Evolutionary conservation across 1,139 yeast species (phyloP).

Genomic region (Yamadazyma siamensis): DNA sequence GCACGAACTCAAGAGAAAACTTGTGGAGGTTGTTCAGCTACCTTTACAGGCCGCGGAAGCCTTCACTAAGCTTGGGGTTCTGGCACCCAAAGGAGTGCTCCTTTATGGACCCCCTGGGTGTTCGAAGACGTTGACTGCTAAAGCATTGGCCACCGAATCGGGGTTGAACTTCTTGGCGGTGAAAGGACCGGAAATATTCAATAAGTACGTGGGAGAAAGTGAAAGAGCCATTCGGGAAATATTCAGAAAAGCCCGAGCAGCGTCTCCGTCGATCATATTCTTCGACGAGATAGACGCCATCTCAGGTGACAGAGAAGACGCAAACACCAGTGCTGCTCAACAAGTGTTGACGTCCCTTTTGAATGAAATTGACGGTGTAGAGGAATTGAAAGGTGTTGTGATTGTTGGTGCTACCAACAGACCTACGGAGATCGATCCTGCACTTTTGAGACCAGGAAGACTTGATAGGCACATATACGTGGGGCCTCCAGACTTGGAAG

Average conservation of each 20-base stretch:
- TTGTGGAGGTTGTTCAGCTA: constrained; percentile 85
- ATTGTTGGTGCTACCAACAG: constrained; percentile 94
- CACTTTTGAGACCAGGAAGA: constrained; percentile 89
- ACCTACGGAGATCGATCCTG: constrained; percentile 90
- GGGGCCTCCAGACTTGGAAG: constrained; percentile 80
- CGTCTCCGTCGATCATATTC: constrained; percentile 87
- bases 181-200: constrained; percentile 92
- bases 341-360: constrained; percentile 85
- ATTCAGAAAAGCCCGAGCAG: constrained; percentile 88
- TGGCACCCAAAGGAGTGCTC: constrained; percentile 88
- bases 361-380: constrained; percentile 96
- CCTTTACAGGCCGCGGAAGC: constrained; percentile 84
- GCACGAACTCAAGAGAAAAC: constrained; percentile 69
- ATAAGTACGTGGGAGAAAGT: constrained; percentile 92
- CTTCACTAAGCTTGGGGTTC: constrained; percentile 71
- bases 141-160: constrained; percentile 92
- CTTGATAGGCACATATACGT: constrained; percentile 90
- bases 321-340: constrained; percentile 68
- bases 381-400: constrained; percentile 87
- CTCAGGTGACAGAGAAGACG: constrained; percentile 64
- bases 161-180: constrained; percentile 91
- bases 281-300: constrained; percentile 96
- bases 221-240: constrained; percentile 87
- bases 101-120: constrained; percentile 97
- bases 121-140: constrained; percentile 90